A percentile compares a stretch with the other conserved stretches of the same genome.
Conservation (phyloP, 2,329 filamentous ascomycete genomes). For the Paecilomyces fulvus region DNA sequence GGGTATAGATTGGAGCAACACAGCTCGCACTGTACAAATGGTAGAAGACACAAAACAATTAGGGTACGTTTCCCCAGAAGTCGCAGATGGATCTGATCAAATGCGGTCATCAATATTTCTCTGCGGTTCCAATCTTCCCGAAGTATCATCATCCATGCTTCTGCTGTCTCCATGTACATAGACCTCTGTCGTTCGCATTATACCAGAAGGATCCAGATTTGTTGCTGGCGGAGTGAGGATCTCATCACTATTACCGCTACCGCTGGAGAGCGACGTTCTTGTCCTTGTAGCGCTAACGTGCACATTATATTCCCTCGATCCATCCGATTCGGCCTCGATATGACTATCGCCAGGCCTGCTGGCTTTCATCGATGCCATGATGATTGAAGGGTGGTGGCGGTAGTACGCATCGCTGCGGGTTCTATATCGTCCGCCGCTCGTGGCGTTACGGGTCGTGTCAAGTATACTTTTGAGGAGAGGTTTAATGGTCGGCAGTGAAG, state of each 20-base stretch:
- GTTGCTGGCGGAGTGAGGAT: not conserved
- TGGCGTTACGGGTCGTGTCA: conserved; percentile 5
- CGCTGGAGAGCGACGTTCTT: not conserved
- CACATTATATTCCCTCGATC: not conserved
- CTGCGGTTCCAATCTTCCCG: not conserved
- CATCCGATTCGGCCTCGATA: not conserved
- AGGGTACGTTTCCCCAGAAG: too few species aligned
- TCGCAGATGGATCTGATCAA: too few species aligned
- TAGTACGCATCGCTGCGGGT: not conserved
- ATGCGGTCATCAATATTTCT: not conserved
- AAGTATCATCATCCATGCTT: not conserved
- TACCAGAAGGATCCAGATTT: conserved; percentile 1
- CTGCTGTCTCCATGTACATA: conserved; percentile 8
- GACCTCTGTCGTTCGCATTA: conserved; percentile 12
- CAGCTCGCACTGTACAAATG: too few species aligned
- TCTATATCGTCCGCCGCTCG: conserved; percentile 2
- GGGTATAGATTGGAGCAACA: too few species aligned
- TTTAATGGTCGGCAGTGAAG: conserved; percentile 33
- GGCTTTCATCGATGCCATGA: not conserved
- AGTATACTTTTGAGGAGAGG: conserved; percentile 22
- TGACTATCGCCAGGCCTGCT: not conserved
- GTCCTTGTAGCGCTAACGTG: not conserved
- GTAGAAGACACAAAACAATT: too few species aligned
- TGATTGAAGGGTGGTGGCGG: not conserved
- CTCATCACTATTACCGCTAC: not conserved